Conservation (phyloP, 2,329 filamentous ascomycete species). For the Pseudogymnoascus sp. region DNA sequence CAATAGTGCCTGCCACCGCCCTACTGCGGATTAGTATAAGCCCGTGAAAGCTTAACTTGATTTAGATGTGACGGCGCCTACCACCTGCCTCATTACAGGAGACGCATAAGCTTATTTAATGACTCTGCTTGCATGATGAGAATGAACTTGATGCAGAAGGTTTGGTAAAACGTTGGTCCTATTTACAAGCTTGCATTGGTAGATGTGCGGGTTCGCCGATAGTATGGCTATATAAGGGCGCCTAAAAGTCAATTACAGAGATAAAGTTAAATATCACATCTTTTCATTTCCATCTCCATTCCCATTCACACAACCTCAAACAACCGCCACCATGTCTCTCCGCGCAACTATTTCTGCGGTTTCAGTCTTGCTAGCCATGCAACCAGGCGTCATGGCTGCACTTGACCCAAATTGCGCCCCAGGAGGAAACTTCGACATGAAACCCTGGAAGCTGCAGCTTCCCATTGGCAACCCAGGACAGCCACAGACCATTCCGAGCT, state of each 20-base stretch:
- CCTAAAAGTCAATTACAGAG: neutral
- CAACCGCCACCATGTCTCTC: neutral
- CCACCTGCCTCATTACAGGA: neutral
- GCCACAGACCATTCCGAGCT: conserved; percentile 25
- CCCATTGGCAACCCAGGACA: conserved; percentile 27
- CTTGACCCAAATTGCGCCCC: conserved; percentile 14
- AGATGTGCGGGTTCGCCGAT: neutral
- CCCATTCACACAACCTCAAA: neutral
- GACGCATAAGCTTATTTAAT: conserved; percentile 4
- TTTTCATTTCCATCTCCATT: neutral
- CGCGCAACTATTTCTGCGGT: neutral
- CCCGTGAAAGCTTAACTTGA: neutral
- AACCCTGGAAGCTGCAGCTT: conserved; percentile 31
- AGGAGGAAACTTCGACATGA: conserved; percentile 30
- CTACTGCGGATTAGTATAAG: neutral
- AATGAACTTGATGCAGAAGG: neutral
- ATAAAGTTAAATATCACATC: neutral
- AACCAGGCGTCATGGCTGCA: neutral
- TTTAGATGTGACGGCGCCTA: neutral
- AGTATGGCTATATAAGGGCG: neutral
- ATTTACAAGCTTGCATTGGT: neutral
- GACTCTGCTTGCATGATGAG: neutral
- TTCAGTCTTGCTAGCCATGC: neutral
- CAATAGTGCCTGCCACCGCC: neutral
- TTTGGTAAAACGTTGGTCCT: neutral